These are phyloP conservation scores for Pholiota molesta DNA, from an alignment of 768 basidiomycete species.

Conservation along the genomic window DNA sequence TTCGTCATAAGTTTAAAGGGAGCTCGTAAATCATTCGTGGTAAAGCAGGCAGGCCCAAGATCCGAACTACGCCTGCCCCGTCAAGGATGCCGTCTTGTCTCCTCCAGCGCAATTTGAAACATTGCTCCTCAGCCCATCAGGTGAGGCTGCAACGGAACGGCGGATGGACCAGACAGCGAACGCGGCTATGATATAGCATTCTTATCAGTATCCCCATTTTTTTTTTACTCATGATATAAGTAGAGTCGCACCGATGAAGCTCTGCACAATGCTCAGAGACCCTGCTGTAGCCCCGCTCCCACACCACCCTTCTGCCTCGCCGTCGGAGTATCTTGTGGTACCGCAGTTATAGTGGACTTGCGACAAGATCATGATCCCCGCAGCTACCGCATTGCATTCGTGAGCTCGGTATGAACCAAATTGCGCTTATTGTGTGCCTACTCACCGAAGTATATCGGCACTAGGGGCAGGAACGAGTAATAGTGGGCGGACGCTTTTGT, in stretches of 20 bases:
- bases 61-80: not conserved
- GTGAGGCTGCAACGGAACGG: not conserved
- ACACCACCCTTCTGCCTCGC: slow-evolving; percentile 1
- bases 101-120: not conserved
- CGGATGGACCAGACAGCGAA: not conserved
- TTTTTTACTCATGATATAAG: no score
- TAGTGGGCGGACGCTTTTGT: slow-evolving; percentile 1
- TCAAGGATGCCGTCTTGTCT: not conserved
- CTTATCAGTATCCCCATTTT: not conserved
- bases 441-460: not conserved
- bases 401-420: not conserved
- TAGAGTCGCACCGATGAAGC: not conserved
- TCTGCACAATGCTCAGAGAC: not conserved
- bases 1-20: no score
- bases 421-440: not conserved
- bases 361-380: not conserved
- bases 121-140: not conserved
- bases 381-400: not conserved
- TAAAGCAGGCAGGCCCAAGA: no score
- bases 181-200: not conserved
- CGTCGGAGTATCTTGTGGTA: not conserved
- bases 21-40: no score
- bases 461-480: not conserved
- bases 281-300: not conserved
- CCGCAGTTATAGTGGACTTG: not conserved